phyloP scores from a whole-genome alignment of 1,284 basidiomycete species.

The Ustilago curta region DNA sequence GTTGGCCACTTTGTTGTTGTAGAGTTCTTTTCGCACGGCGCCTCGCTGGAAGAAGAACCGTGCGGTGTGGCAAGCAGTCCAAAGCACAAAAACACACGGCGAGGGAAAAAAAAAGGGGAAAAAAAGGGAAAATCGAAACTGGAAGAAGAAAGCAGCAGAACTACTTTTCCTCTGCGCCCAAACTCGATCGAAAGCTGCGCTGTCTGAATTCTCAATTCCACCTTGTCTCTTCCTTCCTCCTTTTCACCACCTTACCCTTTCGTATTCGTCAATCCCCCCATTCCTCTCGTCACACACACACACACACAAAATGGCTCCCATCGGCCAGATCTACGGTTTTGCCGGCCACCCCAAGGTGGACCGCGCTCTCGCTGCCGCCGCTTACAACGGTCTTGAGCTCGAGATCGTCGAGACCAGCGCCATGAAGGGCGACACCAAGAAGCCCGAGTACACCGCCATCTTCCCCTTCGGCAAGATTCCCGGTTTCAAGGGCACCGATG shows the following conservation, averaged over 20 bases:
- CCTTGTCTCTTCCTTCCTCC: neutral
- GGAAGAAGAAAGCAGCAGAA: conserved; percentile 16
- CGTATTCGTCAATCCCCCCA: conserved; percentile 24
- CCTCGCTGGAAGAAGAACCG: neutral
- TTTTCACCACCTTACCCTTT: conserved; percentile 29
- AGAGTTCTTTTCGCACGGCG: too few species aligned
- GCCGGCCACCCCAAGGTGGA: conserved; percentile 50
- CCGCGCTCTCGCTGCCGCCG: conserved; percentile 60
- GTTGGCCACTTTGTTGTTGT: too few species aligned
- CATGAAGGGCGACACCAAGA: conserved; percentile 53
- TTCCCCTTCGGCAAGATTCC: conserved; percentile 74
- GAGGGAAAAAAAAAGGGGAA: neutral
- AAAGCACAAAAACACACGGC: neutral
- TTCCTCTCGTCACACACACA: conserved; percentile 15
- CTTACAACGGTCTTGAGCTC: conserved; percentile 65
- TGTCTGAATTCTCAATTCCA: too few species aligned
- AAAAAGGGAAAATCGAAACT: conserved; percentile 13
- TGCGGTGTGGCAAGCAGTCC: conserved; percentile 5
- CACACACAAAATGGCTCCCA: conserved; percentile 63
- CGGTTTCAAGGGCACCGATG: conserved; percentile 81
- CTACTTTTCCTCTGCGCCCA: neutral
- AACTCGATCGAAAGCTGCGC: neutral
- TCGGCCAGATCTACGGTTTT: conserved; percentile 66
- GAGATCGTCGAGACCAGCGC: conserved; percentile 57
- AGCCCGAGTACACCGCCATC: conserved; percentile 63